Percentiles rank a stretch among this genome's conserved stretches.
These are phyloP conservation scores for Nicotiana attenuata DNA, from an alignment of 257 asterid genomes.

Conservation along the genomic window DNA sequence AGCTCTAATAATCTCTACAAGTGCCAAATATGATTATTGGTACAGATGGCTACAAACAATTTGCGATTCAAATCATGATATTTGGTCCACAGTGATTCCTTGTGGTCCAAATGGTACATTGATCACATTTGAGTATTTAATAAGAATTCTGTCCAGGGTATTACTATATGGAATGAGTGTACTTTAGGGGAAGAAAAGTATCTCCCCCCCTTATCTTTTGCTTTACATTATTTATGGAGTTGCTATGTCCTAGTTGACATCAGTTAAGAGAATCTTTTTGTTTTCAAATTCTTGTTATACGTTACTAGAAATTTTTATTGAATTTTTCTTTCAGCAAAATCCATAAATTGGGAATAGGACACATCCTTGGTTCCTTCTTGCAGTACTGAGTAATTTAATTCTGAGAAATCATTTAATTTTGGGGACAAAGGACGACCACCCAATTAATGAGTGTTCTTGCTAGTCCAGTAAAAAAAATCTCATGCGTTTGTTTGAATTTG, in stretches of 20 bases:
- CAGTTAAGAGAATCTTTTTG: neutral
- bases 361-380: neutral
- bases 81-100: neutral
- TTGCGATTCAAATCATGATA: neutral
- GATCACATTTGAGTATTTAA: constrained; percentile 6
- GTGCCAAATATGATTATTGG: constrained; percentile 10
- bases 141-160: constrained; percentile 7
- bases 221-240: constrained; percentile 4
- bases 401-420: neutral
- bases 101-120: neutral
- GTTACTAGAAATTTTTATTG: neutral
- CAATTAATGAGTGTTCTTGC: neutral
- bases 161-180: constrained; percentile 6
- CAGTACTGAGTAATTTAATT: neutral
- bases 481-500: too few species aligned
- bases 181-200: constrained; percentile 7
- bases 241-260: neutral
- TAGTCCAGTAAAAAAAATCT: too few species aligned
- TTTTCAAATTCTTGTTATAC: neutral
- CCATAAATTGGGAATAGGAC: neutral
- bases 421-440: neutral
- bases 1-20: neutral
- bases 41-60: neutral
- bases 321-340: neutral
- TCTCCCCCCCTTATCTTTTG: constrained; percentile 7